These are phyloP conservation scores for Tuber borchii DNA, from an alignment of 495 filamentous ascomycete genomes.

Conservation along the genomic window DNA sequence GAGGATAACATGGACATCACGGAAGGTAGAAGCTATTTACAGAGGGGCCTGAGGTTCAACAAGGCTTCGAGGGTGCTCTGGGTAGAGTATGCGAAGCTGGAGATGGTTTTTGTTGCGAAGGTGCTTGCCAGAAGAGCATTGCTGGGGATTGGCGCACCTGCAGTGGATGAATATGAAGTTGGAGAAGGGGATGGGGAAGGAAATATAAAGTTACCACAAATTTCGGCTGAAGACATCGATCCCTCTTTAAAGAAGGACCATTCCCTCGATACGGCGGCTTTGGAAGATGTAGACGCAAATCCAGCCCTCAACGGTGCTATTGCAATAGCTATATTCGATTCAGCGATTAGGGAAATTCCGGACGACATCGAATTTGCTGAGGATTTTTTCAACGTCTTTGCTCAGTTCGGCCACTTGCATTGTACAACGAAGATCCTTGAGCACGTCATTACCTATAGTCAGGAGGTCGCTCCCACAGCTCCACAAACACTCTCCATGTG, in stretches of 20 bases:
- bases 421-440: conserved; percentile 63
- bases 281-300: conserved; percentile 62
- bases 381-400: conserved; percentile 74
- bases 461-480: conserved; percentile 53
- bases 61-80: conserved; percentile 63
- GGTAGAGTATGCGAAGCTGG: conserved; percentile 84
- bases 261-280: conserved; percentile 47
- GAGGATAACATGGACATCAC: conserved; percentile 78
- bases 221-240: conserved; percentile 63
- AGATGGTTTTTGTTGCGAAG: conserved; percentile 83
- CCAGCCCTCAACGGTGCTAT: conserved; percentile 85
- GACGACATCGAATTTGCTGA: conserved; percentile 57
- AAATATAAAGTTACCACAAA: conserved; percentile 56
- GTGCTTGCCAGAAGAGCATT: conserved; percentile 65
- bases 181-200: conserved; percentile 47
- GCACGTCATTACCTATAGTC: conserved; percentile 64
- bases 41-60: conserved; percentile 81
- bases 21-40: conserved; percentile 77
- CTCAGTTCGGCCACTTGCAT: conserved; percentile 57
- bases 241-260: conserved; percentile 52
- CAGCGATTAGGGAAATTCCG: conserved; percentile 70
- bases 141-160: conserved; percentile 57
- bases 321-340: conserved; percentile 84
- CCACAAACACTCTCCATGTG: conserved; percentile 60
- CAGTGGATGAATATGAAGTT: conserved; percentile 45